A percentile compares a stretch with the other conserved stretches of the same genome.
phyloP scores from a whole-genome alignment of 345 rosid species.

The Gossypium anomalum region DNA sequence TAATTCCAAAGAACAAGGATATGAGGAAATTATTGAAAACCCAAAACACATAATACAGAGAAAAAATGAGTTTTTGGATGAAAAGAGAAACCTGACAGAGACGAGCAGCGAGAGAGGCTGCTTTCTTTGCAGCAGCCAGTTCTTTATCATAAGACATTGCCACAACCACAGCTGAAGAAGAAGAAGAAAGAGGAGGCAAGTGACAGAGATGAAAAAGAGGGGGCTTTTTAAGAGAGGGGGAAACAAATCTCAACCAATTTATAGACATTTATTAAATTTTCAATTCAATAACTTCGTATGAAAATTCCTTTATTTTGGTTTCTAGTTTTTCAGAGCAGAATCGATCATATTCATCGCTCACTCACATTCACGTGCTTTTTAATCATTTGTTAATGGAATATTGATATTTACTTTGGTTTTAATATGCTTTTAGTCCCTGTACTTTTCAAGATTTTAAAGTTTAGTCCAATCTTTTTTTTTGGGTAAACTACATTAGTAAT shows the following conservation, averaged over 20 bases:
- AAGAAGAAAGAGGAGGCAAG: background rate
- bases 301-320: background rate
- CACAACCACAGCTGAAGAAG: conserved; percentile 22
- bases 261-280: conserved; percentile 22
- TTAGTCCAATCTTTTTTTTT: too few relatives aligned
- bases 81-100: conserved; percentile 65
- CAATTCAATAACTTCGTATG: background rate
- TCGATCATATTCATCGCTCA: background rate
- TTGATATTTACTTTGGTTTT: too few relatives aligned
- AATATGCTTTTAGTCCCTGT: too few relatives aligned
- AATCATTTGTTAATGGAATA: background rate
- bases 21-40: background rate
- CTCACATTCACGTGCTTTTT: too few relatives aligned
- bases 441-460: too few relatives aligned
- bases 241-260: conserved; percentile 29
- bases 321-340: background rate
- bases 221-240: conserved; percentile 18
- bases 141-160: conserved; percentile 73
- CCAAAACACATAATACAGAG: background rate
- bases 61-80: background rate
- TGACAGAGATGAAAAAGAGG: conserved; percentile 3
- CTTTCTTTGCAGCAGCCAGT: conserved; percentile 89
- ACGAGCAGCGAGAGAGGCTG: conserved; percentile 79
- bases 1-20: background rate
- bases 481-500: too few relatives aligned